phyloP scores from a whole-genome alignment of 805 yeast genomes.

The Diddensiella transvaalensis region DNA sequence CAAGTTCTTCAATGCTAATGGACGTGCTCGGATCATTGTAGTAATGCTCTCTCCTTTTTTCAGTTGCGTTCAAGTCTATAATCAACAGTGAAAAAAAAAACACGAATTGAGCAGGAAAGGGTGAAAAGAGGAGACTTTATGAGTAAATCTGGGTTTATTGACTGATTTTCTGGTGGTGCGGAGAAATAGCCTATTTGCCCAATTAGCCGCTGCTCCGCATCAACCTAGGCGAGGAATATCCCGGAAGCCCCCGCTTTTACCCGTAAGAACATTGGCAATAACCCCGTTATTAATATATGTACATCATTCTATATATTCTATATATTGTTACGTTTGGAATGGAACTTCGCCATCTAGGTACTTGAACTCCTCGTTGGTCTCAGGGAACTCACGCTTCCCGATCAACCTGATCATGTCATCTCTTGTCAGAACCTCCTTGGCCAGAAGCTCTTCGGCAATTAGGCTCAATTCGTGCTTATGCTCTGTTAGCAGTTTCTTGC shows the following conservation, averaged over 20 bases:
- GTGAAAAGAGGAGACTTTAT: too few species aligned
- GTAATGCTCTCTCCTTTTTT: neutral
- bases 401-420: conserved; percentile 87
- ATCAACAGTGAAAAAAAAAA: too few species aligned
- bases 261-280: too few species aligned
- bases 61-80: neutral
- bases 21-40: neutral
- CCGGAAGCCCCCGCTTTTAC: too few species aligned
- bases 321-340: neutral
- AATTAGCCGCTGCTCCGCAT: too few species aligned
- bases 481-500: conserved; percentile 63
- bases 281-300: too few species aligned
- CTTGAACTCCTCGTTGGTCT: conserved; percentile 86
- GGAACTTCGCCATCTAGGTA: conserved; percentile 34
- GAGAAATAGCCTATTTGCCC: too few species aligned
- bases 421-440: conserved; percentile 87
- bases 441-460: conserved; percentile 82
- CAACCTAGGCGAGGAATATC: too few species aligned
- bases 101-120: too few species aligned
- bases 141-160: too few species aligned
- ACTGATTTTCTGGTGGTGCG: too few species aligned
- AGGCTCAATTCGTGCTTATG: conserved; percentile 72
- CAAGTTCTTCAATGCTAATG: neutral
- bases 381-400: conserved; percentile 91
- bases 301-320: neutral